Percentiles rank a stretch among this genome's conserved stretches.
phyloP scores from a whole-genome alignment of 2,329 filamentous ascomycete species.

The Akanthomyces uredinophilus region DNA sequence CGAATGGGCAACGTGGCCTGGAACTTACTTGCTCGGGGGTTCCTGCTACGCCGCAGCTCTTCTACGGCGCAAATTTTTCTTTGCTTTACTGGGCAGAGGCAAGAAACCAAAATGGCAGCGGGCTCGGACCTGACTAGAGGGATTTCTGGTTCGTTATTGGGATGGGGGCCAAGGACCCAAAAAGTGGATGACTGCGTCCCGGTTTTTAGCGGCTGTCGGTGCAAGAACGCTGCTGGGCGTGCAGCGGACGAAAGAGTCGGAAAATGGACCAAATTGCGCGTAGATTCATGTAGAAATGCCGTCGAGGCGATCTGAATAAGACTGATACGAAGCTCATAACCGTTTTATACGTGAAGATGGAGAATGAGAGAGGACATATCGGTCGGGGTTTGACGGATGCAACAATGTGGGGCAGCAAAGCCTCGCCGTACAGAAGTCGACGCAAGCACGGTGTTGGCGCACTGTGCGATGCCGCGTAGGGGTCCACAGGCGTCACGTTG shows the following conservation, averaged over 20 bases:
- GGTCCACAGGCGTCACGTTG: background rate
- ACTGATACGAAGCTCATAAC: background rate
- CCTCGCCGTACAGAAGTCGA: background rate
- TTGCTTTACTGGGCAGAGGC: background rate
- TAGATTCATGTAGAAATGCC: conserved; percentile 13
- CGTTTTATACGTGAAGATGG: conserved; percentile 8
- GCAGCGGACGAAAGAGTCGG: background rate
- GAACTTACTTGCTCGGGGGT: background rate
- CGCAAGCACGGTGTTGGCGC: background rate
- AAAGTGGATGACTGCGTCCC: conserved; percentile 8
- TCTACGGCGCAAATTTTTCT: background rate
- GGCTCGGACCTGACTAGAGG: conserved; percentile 1
- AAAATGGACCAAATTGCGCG: conserved; percentile 10
- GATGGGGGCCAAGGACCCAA: background rate
- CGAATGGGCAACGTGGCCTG: background rate
- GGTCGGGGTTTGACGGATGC: background rate
- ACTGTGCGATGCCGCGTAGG: conserved; percentile 8
- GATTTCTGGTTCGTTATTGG: conserved; percentile 4
- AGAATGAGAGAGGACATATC: background rate
- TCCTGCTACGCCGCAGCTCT: background rate
- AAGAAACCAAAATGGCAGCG: background rate
- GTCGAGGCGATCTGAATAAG: background rate
- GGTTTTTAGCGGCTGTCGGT: conserved; percentile 8
- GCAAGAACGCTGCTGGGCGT: background rate
- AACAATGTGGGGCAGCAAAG: background rate